Evolutionary conservation across 2,329 filamentous ascomycete genomes (phyloP).

Genomic region (Penicillium corylophilum): DNA sequence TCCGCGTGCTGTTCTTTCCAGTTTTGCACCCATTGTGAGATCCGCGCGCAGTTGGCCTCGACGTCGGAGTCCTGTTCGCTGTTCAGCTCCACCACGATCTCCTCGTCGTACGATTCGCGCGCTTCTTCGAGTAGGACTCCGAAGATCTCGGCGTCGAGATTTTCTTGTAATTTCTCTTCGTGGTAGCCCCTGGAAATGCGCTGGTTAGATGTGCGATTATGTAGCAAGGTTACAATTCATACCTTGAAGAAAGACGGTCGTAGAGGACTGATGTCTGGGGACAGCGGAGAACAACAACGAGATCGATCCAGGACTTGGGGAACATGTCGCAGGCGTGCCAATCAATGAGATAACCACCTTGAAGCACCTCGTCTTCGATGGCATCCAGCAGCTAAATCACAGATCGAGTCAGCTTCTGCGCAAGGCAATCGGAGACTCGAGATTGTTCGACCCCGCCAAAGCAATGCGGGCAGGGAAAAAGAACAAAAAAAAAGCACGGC

Average conservation of each 20-base stretch:
- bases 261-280: conserved; percentile 78
- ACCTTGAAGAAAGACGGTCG: conserved; percentile 76
- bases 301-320: conserved; percentile 87
- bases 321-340: conserved; percentile 98
- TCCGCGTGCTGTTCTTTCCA: conserved; percentile 65
- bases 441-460: neutral
- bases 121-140: conserved; percentile 90
- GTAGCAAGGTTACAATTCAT: conserved; percentile 20
- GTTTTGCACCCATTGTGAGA: conserved; percentile 75
- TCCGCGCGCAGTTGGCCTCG: conserved; percentile 81
- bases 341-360: conserved; percentile 86
- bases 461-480: neutral
- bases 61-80: conserved; percentile 83
- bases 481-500: neutral
- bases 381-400: conserved; percentile 68
- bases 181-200: conserved; percentile 64
- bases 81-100: conserved; percentile 83
- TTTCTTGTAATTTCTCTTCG: conserved; percentile 88
- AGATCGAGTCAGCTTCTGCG: neutral
- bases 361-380: conserved; percentile 75
- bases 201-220: conserved; percentile 1
- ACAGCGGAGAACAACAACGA: conserved; percentile 81
- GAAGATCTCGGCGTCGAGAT: conserved; percentile 97
- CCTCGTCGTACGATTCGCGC: conserved; percentile 76
- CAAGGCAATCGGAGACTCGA: neutral